Base-by-base conservation (phyloP, 805 yeast genomes). In the Kodamaea laetipori region DNA sequence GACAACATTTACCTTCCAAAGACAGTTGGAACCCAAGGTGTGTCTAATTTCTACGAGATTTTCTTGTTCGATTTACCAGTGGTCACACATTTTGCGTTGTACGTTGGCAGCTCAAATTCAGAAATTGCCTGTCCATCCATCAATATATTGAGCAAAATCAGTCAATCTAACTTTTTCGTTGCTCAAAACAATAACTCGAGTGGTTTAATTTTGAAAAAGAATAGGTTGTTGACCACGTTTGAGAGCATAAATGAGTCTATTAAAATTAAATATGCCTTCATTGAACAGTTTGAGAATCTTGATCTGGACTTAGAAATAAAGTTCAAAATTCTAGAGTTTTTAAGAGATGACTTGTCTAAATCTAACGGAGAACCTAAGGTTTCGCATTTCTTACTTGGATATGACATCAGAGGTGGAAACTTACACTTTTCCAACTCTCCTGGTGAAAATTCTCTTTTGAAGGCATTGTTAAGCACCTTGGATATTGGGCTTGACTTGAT, bases 321-420 rank as follows among this genome's bases (percentile, higher is more conserved):
- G 55, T 57, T 80, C 23, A 73, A 75, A 11, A 60, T 90, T 4
- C 61, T 92, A 40, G 71, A 78, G 24, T 84, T 84, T 53, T 55
- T 90, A 40, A 64, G 70, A 35, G 58, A 61, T 3, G 78, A 80
- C 47, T 63, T 88, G 39, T 4, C 34, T 15, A 30, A 17, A 13
- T 48, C 66, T 1, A 64, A 67, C 6, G 63, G 70, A 0, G 65
- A 63, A 11, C 74, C 81, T 4, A 74, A 83, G 0, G 73, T 85
- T 1, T 68, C 92, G 1, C 97, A 90, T 57, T 82, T 84, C 52
- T 60, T 92, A 6, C 70, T 92, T 1, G 98, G 98, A 0, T 89
- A 82, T 60, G 81, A 78, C 32, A 54, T 64, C 51, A 46, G 63
- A 53, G 76, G 68, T 4, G 66, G 56, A 1, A 77, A 74, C 40